phyloP scores from a whole-genome alignment of 352 stramenopile species.

The Globisporangium canariense region DNA sequence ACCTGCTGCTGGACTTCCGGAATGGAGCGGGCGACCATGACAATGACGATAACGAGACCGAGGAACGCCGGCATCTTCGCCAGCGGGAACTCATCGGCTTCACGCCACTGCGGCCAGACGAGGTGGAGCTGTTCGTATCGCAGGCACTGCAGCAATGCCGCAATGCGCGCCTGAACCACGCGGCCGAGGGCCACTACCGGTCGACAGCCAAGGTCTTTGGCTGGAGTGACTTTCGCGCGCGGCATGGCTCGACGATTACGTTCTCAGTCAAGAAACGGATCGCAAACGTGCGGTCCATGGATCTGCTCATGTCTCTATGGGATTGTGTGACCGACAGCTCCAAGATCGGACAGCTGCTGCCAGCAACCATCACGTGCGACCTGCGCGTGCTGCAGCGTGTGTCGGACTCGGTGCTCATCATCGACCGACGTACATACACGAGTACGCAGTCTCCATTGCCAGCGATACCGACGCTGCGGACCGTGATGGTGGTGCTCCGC shows the following conservation, averaged over 20 bases:
- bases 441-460: not conserved
- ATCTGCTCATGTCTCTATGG: constrained; percentile 37
- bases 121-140: constrained; percentile 23
- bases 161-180: constrained; percentile 31
- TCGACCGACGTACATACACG: constrained; percentile 46
- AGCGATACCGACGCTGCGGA: constrained; percentile 31
- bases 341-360: constrained; percentile 33
- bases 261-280: constrained; percentile 52
- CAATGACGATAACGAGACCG: constrained; percentile 15
- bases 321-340: constrained; percentile 32
- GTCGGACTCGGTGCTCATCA: constrained; percentile 34
- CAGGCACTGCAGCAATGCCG: constrained; percentile 32
- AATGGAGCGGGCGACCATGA: constrained; percentile 12
- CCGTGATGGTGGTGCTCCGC: constrained; percentile 45
- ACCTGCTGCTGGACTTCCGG: constrained; percentile 46
- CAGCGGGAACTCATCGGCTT: constrained; percentile 26
- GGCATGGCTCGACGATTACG: constrained; percentile 35
- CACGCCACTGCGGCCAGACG: constrained; percentile 34
- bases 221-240: constrained; percentile 45
- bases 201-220: constrained; percentile 38
- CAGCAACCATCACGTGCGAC: constrained; percentile 31
- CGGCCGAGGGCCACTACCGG: constrained; percentile 24
- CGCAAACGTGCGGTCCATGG: constrained; percentile 18
- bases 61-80: constrained; percentile 7
- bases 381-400: constrained; percentile 44